Evolutionary conservation across 345 rosid species (phyloP), one percentile per base, ranked within the genome.

Genomic region (Hibiscus tridactylites): DNA sequence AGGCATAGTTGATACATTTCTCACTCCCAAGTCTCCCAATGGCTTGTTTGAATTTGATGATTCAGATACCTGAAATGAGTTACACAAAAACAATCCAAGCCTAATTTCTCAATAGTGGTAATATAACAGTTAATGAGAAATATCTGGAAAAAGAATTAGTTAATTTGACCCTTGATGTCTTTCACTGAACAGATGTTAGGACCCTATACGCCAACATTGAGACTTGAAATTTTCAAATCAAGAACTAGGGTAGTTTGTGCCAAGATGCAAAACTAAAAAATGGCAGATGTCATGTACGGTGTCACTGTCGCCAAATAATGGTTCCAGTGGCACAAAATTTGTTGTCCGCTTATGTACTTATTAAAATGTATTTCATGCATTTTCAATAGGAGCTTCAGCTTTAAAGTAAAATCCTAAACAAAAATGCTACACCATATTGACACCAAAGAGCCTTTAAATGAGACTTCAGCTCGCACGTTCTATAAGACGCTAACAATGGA

Each of bases 1-100:
- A 56, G 84, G 88, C 87, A 80, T 73, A 37, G 71, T 80, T 53
- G 81, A 80, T 63, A 71, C 24, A 65, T 81, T 81, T 75, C 78
- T 81, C 71, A 73, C 77, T 56, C 72, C 65, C 39, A 69, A 12
- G 60, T 69, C 76, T 10, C 62, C 56, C 61, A 66, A 69, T 65
- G 47, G 75, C 61, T 85, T 82, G 71, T 84, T 73, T 64, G 64
- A 69, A 64, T 75, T 78, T 57, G 62, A 68, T 57, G 56, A 62
- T 50, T 84, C 85, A 19, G 78, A 74, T 68, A 59, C 86, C 96
- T 90, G 84, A 54, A 77, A 82, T 61, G 70, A 71, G 67, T 81
- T 79, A 64, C 73, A 61, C 66, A 53, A 39, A 47, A 75, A 71
- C 61, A 71, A 21, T 9, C 71, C 72, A 72, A 75, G 61, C 56